Base-by-base conservation (phyloP, 495 filamentous ascomycete species). In the Thermothielavioides terrestris region DNA sequence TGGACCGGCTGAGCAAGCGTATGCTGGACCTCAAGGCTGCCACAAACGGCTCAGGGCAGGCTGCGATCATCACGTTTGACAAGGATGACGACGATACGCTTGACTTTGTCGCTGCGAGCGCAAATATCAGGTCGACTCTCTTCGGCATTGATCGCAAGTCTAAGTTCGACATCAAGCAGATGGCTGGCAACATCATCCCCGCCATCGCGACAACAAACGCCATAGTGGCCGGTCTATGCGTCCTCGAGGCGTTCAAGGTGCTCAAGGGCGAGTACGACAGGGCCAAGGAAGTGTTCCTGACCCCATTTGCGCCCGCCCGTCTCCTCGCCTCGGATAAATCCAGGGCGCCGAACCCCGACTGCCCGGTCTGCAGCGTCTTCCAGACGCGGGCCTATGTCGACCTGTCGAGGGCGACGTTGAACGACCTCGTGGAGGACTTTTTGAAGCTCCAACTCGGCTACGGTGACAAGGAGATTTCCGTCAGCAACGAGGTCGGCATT, bases 151-250 rank as follows among this genome's bases (percentile, higher is more conserved):
- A 92, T 53, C 66, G 72, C 7, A 88, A 86, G 59, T 94, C 89
- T 6, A 89, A 95, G 46, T 99, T 96, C 53, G 89, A 96, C 61
- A 90, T 91, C 56, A 99, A 99, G 64, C 88, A 97, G 68, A 99
- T 97, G 89, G 92, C 92, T 21, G 92, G 92, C 43, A 97, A 97
- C 58, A 99, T 99, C 59, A 97, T 99, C 48, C 92, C 92, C 0
- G 94, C 92, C 3, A 99, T 99, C 64, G 92, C 92, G 1, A 99
- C 92, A 0, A 96, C 92, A 0, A 99, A 99, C 63, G 92, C 94
- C 11, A 94, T 97, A 67, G 92, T 90, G 4, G 92, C 92, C 11
- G 84, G 87, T 12, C 75, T 99, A 21, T 97, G 89, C 62, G 92
- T 97, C 4, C 70, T 99, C 6, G 86, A 99, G 65, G 82, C 89